Conservation (phyloP, 2,329 filamentous ascomycete species). For the Penicillium sp. region DNA sequence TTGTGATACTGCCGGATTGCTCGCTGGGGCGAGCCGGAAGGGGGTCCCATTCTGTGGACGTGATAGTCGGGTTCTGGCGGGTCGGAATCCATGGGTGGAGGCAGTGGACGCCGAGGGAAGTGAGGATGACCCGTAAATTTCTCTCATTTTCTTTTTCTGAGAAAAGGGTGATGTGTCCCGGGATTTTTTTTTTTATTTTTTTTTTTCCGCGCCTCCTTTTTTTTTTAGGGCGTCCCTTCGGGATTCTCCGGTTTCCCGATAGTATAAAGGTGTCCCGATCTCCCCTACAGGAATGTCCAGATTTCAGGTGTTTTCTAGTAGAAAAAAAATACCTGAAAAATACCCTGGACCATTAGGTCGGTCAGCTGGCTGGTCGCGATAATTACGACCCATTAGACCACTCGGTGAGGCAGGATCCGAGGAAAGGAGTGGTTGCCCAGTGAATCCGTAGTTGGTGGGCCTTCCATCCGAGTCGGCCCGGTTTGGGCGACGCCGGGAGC, state of each 20-base stretch:
- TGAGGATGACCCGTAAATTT: slow-evolving; percentile 18
- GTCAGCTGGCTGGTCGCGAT: no score
- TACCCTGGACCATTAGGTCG: no score
- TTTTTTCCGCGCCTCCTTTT: background rate
- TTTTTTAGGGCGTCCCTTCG: background rate
- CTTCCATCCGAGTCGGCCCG: slow-evolving; percentile 34
- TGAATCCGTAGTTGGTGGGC: slow-evolving; percentile 26
- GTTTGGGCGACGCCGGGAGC: slow-evolving; percentile 28
- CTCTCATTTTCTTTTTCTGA: slow-evolving; percentile 1
- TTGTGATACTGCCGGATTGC: slow-evolving; percentile 12
- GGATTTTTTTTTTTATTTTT: slow-evolving; percentile 8
- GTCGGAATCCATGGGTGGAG: slow-evolving; percentile 19
- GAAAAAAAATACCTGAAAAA: background rate
- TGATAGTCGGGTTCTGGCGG: slow-evolving; percentile 26
- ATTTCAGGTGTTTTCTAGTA: background rate
- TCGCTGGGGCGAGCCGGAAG: slow-evolving; percentile 21
- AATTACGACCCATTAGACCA: slow-evolving; percentile 20
- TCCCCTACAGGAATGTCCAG: slow-evolving; percentile 4
- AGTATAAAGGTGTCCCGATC: slow-evolving; percentile 4
- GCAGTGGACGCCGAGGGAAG: slow-evolving; percentile 26
- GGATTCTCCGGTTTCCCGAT: background rate
- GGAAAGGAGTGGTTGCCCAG: slow-evolving; percentile 28
- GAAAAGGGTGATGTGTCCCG: no score
- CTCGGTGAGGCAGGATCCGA: slow-evolving; percentile 30
- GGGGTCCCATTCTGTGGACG: slow-evolving; percentile 10